These are phyloP conservation scores for Mrakia blollopis DNA, from an alignment of 768 basidiomycete species.

Conservation along the genomic window DNA sequence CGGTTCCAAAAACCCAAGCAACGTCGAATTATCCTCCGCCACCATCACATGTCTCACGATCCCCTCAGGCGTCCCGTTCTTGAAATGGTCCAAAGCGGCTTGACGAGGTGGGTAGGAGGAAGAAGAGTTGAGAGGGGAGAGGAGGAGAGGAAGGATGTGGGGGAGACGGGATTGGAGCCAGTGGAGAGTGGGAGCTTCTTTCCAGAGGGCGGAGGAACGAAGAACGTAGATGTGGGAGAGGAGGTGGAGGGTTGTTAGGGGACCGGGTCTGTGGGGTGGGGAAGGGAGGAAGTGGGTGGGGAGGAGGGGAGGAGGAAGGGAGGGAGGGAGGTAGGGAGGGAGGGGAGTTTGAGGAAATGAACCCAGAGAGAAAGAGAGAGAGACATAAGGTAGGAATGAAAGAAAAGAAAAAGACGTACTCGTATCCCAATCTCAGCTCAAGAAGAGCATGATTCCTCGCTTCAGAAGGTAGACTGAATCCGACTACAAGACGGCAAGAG, in stretches of 20 bases:
- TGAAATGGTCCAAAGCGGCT: conserved; percentile 39
- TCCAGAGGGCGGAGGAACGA: conserved; percentile 75
- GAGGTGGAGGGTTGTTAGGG: conserved; percentile 55
- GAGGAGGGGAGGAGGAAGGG: not conserved
- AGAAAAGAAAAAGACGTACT: conserved; percentile 47
- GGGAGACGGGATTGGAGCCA: conserved; percentile 68
- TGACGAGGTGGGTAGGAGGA: conserved; percentile 43
- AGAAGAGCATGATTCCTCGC: conserved; percentile 62
- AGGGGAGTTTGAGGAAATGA: conserved; percentile 40
- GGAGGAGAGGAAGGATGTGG: conserved; percentile 45
- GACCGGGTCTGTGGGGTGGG: conserved; percentile 8
- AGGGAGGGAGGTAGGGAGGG: conserved; percentile 36
- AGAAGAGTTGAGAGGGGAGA: conserved; percentile 26
- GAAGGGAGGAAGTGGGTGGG: no score
- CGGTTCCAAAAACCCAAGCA: conserved; percentile 63
- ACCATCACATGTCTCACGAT: conserved; percentile 65
- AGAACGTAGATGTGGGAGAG: conserved; percentile 83
- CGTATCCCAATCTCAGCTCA: conserved; percentile 62
- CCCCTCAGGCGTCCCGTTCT: conserved; percentile 32
- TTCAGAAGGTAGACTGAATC: conserved; percentile 57
- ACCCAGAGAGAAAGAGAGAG: not conserved
- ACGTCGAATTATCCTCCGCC: conserved; percentile 44
- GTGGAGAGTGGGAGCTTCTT: conserved; percentile 55
- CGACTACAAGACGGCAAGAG: conserved; percentile 45
- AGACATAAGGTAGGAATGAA: not conserved